phyloP scores from a whole-genome alignment of 2,329 filamentous ascomycete species.

The Apiospora pterosperma region DNA sequence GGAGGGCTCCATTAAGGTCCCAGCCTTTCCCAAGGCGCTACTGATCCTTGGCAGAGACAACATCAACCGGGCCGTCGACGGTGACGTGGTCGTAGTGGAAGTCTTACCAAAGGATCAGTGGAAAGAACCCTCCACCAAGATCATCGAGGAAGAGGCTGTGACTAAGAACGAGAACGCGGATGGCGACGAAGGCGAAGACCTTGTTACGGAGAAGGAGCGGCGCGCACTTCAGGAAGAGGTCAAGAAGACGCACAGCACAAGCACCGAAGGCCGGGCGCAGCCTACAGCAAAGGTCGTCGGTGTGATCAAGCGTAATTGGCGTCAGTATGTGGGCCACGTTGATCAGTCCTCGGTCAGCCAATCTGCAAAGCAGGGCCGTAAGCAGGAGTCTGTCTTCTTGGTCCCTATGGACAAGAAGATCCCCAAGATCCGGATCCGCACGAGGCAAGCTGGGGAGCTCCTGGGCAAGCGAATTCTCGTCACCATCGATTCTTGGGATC shows the following conservation, averaged over 20 bases:
- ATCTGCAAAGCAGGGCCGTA: conserved; percentile 70
- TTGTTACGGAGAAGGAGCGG: conserved; percentile 87
- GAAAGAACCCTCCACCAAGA: conserved; percentile 93
- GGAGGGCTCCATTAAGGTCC: conserved; percentile 86
- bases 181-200: conserved; percentile 66
- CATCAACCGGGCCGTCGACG: conserved; percentile 90
- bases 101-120: conserved; percentile 91
- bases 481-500: conserved; percentile 92
- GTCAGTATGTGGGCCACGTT: conserved; percentile 95
- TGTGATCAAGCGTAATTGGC: conserved; percentile 92
- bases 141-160: conserved; percentile 88
- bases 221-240: conserved; percentile 89
- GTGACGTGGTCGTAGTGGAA: conserved; percentile 90
- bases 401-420: conserved; percentile 98
- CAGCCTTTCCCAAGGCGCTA: conserved; percentile 84
- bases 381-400: conserved; percentile 90
- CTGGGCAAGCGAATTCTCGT: conserved; percentile 89
- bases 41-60: conserved; percentile 90
- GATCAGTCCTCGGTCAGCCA: conserved; percentile 81
- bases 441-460: conserved; percentile 83
- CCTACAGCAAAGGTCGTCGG: conserved; percentile 92
- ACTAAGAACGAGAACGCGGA: conserved; percentile 95
- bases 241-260: conserved; percentile 75
- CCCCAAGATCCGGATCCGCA: conserved; percentile 91
- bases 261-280: conserved; percentile 73